phyloP scores from a whole-genome alignment of 2,329 filamentous ascomycete species.

The Sporothrix phasma region DNA sequence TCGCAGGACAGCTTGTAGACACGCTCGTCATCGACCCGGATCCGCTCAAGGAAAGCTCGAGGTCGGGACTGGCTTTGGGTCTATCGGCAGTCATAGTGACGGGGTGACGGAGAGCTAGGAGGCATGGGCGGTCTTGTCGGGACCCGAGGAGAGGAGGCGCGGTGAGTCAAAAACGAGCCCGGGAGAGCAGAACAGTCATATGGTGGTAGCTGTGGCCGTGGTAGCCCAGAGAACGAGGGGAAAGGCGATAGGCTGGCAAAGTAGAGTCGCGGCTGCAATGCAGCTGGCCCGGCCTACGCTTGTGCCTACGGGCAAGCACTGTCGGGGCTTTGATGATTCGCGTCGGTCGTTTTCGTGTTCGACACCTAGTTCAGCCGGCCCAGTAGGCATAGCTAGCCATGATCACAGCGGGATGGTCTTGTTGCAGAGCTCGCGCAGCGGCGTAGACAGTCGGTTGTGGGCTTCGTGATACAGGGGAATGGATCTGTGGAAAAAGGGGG shows the following conservation, averaged over 20 bases:
- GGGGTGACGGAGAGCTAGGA: background rate
- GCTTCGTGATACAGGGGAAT: background rate
- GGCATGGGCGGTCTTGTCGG: background rate
- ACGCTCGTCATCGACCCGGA: conserved; percentile 38
- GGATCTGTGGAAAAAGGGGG: background rate
- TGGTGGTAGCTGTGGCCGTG: background rate
- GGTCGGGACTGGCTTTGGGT: conserved; percentile 3
- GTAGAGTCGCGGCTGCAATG: conserved; percentile 3
- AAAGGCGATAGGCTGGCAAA: background rate
- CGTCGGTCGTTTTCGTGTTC: background rate
- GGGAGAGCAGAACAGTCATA: background rate
- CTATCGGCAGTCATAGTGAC: background rate
- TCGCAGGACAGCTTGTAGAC: conserved; percentile 38
- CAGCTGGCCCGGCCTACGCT: background rate
- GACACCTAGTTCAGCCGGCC: conserved; percentile 13
- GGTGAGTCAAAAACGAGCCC: background rate
- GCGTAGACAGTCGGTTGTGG: background rate
- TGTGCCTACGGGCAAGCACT: background rate
- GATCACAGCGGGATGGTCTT: conserved; percentile 4
- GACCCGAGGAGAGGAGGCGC: background rate
- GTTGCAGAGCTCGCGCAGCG: background rate
- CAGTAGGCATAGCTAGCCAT: conserved; percentile 2
- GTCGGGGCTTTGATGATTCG: conserved; percentile 5
- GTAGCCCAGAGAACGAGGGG: background rate
- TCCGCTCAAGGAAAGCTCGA: conserved; percentile 42